Evolutionary conservation across 176 grass and related monocot genomes (phyloP).

Genomic region (Coix lacrymajobi): DNA sequence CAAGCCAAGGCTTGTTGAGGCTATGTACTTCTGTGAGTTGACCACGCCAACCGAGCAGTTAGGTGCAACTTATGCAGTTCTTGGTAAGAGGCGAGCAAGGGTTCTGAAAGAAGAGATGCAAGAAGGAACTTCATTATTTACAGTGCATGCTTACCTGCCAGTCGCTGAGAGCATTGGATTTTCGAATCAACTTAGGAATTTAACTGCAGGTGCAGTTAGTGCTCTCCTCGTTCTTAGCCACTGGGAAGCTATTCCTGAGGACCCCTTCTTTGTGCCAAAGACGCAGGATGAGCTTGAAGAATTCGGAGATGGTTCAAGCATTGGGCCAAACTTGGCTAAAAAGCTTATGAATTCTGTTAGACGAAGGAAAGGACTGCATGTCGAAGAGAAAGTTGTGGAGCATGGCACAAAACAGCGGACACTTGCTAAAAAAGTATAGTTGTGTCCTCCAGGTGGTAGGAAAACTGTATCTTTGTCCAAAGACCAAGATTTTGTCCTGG

Average conservation of each 20-base stretch:
- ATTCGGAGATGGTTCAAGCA: conserved; percentile 85
- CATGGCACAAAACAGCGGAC: conserved; percentile 93
- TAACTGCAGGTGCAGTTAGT: conserved; percentile 70
- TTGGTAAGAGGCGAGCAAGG: conserved; percentile 69
- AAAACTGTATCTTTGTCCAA: neutral
- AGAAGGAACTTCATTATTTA: conserved; percentile 74
- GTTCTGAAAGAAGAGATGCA: conserved; percentile 88
- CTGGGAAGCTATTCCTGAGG: conserved; percentile 69
- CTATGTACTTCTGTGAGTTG: conserved; percentile 83
- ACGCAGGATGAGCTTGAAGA: conserved; percentile 88
- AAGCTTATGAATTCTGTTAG: conserved; percentile 86
- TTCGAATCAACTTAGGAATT: conserved; percentile 59
- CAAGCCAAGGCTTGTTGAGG: conserved; percentile 85
- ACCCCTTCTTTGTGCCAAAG: conserved; percentile 84
- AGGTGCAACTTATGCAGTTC: conserved; percentile 63
- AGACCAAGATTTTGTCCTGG: conserved; percentile 13
- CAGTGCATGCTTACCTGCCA: conserved; percentile 73
- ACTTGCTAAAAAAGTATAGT: conserved; percentile 82
- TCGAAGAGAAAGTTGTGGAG: conserved; percentile 93
- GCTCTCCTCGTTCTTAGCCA: conserved; percentile 81
- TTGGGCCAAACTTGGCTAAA: conserved; percentile 74
- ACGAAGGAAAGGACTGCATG: conserved; percentile 76
- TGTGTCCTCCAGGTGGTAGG: neutral
- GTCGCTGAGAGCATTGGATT: conserved; percentile 80
- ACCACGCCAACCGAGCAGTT: conserved; percentile 63